phyloP scores from a whole-genome alignment of 306 rosid species.

The Vigna mungo region DNA sequence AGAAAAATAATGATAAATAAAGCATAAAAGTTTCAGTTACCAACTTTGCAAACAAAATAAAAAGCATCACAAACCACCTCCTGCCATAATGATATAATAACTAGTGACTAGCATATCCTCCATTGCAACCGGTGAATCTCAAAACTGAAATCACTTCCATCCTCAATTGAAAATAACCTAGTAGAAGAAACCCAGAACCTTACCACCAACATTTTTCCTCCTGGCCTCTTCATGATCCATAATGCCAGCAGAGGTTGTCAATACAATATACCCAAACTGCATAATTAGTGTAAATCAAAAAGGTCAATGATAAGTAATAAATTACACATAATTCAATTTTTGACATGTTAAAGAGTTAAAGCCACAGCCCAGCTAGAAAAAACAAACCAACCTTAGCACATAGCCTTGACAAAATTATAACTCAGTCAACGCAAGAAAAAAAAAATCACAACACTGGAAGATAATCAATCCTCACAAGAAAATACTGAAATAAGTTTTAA shows the following conservation, averaged over 20 bases:
- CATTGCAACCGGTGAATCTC: constrained; percentile 20
- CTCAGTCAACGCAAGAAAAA: not conserved
- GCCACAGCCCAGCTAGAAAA: not conserved
- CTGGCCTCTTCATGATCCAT: constrained; percentile 68
- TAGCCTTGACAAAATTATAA: not conserved
- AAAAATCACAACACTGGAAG: not conserved
- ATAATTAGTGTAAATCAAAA: not conserved
- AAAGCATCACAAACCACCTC: constrained; percentile 30
- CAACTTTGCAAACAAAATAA: constrained; percentile 41
- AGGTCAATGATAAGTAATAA: not conserved
- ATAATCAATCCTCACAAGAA: not conserved
- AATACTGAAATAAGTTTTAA: not conserved
- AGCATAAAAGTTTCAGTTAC: constrained; percentile 11
- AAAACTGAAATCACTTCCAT: constrained; percentile 34
- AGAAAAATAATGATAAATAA: constrained; percentile 19
- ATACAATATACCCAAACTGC: constrained; percentile 63
- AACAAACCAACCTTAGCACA: not conserved
- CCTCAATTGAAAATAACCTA: constrained; percentile 23
- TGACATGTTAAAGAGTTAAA: not conserved
- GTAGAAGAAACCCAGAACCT: constrained; percentile 61
- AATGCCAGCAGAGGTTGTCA: constrained; percentile 62
- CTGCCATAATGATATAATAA: constrained; percentile 23
- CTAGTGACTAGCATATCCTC: constrained; percentile 24
- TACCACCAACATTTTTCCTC: constrained; percentile 62
- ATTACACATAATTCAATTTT: not conserved